Evolutionary conservation across 768 basidiomycete species (phyloP), one percentile per base, ranked within the genome.

Genomic region (Lentinula guzmanii): DNA sequence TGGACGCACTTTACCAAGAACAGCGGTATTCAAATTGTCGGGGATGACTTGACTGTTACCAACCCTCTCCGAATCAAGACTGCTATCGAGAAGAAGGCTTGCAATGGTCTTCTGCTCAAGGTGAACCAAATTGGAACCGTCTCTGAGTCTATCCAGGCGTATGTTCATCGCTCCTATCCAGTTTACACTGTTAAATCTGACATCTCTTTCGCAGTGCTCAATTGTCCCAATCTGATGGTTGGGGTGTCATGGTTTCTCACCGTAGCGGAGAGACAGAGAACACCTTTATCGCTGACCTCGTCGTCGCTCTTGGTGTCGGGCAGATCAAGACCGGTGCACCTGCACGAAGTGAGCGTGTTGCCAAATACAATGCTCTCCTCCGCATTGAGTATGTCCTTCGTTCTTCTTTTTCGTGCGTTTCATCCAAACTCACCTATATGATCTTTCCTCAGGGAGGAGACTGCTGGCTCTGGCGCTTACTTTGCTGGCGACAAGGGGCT

Each of bases 201-300:
- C 39, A 62, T 59, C 24, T 34, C 37, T 43, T 7, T 60, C 56
- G 35, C 64, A 96, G 93, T 72, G 93, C 95, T 63, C 95, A 98
- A 76, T 92, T 99, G 69, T 75, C 95, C 53, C 94, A 97, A 75
- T 93, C 92, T 42, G 93, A 93, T 70, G 91, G 91, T 59, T 99
- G 97, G 97, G 95, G 95, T 74, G 92, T 98, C 78, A 99, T 99
- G 97, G 89, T 96, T 75, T 98, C 95, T 58, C 97, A 98, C 84
- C 95, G 97, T 67, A 93, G 91, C 67, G 96, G 96, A 70, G 96
- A 98, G 84, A 98, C 96, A 39, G 95, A 97, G 79, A 95, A 93
- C 80, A 95, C 93, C 59, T 82, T 94, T 76, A 98, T 98, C 70
- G 93, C 95, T 64, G 95, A 98, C 76, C 87, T 98, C 66, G 86